phyloP scores from a whole-genome alignment of 495 filamentous ascomycete species.

The Hypoxylon subgilvum region DNA sequence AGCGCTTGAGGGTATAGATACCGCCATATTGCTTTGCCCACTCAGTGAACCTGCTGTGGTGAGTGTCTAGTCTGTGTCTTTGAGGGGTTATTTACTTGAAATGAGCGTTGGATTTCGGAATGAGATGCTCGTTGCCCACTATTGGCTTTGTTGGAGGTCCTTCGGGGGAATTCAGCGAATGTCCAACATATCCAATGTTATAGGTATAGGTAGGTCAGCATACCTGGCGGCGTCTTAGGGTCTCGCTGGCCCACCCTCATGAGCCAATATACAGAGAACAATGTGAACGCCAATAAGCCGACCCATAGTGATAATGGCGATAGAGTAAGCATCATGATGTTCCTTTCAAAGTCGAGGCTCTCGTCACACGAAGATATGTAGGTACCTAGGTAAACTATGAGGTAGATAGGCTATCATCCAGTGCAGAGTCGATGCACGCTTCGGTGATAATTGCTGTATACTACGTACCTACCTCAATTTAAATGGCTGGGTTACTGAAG shows the following conservation, averaged over 20 bases:
- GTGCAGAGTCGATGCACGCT: too few species aligned
- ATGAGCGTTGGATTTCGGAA: conserved; percentile 43
- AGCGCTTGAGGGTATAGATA: conserved; percentile 53
- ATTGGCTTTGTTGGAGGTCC: conserved; percentile 51
- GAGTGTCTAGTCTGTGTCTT: background rate
- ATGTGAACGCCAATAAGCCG: background rate
- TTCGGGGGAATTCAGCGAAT: conserved; percentile 1
- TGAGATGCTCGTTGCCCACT: conserved; percentile 50
- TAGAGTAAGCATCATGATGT: background rate
- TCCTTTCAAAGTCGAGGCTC: background rate
- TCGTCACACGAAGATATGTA: background rate
- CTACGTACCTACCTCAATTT: too few species aligned
- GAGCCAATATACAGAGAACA: background rate
- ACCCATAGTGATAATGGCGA: conserved; percentile 3
- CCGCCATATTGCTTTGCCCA: conserved; percentile 54
- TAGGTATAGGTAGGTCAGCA: too few species aligned
- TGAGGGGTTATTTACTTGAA: conserved; percentile 32
- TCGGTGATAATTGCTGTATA: too few species aligned
- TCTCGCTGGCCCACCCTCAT: conserved; percentile 9
- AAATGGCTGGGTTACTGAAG: too few species aligned
- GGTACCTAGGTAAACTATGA: background rate
- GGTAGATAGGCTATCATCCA: too few species aligned
- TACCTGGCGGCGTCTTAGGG: conserved; percentile 28
- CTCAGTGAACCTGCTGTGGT: conserved; percentile 47
- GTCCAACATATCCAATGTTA: background rate